Evolutionary conservation across 495 filamentous ascomycete species (phyloP), one percentile per base, ranked within the genome.

Genomic region (Margaritispora aquatica): DNA sequence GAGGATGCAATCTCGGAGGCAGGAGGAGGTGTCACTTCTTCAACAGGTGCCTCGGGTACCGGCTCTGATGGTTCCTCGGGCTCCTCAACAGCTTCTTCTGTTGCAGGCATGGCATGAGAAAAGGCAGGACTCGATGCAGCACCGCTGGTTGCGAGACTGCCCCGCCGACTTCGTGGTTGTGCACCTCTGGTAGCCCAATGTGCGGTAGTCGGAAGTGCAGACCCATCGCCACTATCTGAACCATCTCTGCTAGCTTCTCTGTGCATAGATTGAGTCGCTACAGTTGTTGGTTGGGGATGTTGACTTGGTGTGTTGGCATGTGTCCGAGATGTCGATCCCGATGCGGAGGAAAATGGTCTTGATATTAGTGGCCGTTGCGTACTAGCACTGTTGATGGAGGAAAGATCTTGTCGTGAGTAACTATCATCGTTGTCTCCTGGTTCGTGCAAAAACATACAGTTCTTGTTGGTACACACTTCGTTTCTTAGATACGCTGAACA

Each of bases 401-500:
- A 98, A 7, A 97, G 76, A 72, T 97, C 94, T 66, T 96, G 90
- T 54, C 94, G 84, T 44, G 90, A 94, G 70, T 96, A 97, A 71
- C 91, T 97, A 59, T 99, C 93, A 57, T 92, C 91, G 59, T 96
- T 94, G 68, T 99, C 94, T 19, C 93, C 94, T 19, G 92, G 87
- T 70, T 99, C 94, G 68, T 99, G 94, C 41, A 99, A 73, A 72
- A 99, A 99, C 78, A 96, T 99, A 73, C 94, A 99, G 57, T 90
- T 89, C 54, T 90, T 82, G 65, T 99, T 99, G 31, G 86, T 88
- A 73, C 94, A 99, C 58, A 83, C 84, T 69, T 99, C 94, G 55
- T 91, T 88, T 21, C 95, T 85, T 23, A 99, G 80, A 77, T 93
- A 99, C 9, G 94, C 94, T 0, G 94, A 97, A 73, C 94, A 99